Evolutionary conservation across 768 basidiomycete species (phyloP).

Genomic region (Pleurotus salmoneostramineus): DNA sequence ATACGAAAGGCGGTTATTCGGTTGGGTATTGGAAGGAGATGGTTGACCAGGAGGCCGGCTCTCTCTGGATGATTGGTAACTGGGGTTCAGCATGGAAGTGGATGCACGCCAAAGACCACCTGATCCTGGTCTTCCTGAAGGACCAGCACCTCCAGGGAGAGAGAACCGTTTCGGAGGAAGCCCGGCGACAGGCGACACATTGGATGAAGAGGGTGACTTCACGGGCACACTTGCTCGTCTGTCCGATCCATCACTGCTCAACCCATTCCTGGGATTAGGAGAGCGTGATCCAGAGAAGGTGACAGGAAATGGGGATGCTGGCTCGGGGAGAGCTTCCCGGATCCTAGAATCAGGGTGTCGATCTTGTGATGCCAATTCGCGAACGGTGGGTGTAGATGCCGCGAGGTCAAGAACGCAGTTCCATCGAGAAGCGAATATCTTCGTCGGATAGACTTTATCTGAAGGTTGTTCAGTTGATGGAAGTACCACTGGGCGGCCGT

Average conservation of each 20-base stretch:
- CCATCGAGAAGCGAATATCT: constrained; percentile 81
- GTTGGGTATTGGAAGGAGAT: constrained; percentile 4
- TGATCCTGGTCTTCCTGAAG: constrained; percentile 10
- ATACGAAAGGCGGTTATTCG: constrained; percentile 17
- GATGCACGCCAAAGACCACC: constrained; percentile 14
- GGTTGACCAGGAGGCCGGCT: neutral
- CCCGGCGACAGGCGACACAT: neutral
- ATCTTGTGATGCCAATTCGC: neutral
- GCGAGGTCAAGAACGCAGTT: constrained; percentile 85
- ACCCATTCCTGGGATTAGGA: neutral
- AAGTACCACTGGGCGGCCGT: constrained; percentile 62
- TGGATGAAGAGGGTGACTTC: constrained; percentile 2
- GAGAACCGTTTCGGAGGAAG: constrained; percentile 1
- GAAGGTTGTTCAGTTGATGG: constrained; percentile 10
- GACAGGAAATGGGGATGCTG: constrained; percentile 75
- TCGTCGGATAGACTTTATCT: constrained; percentile 54
- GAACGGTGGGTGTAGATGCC: constrained; percentile 12
- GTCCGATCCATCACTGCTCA: neutral
- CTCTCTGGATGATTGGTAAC: constrained; percentile 2
- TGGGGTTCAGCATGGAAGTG: constrained; percentile 18
- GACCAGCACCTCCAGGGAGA: constrained; percentile 5
- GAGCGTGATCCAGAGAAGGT: constrained; percentile 20
- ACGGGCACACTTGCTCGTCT: constrained; percentile 2
- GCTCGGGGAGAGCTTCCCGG: constrained; percentile 62
- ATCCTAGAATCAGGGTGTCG: neutral